phyloP scores from a whole-genome alignment of 805 yeast species.

The Kazachstania psychrophila region DNA sequence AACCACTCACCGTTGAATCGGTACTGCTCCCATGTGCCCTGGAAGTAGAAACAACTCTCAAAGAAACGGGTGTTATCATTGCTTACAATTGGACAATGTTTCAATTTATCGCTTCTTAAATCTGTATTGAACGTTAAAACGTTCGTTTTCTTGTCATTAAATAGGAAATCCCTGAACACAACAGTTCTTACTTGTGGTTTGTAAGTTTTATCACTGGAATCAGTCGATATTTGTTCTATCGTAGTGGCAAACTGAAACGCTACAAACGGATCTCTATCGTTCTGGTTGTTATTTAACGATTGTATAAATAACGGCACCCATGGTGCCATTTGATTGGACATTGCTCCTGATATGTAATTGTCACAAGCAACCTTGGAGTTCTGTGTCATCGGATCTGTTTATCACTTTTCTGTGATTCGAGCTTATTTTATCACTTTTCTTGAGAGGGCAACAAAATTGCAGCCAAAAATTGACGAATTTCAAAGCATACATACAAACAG shows the following conservation, averaged over 20 bases:
- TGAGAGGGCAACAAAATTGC: too few relatives aligned
- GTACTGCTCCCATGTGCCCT: slow-evolving; percentile 53
- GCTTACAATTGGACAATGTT: slow-evolving; percentile 37
- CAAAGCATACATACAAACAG: too few relatives aligned
- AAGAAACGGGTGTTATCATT: slow-evolving; percentile 38
- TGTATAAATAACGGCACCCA: slow-evolving; percentile 64
- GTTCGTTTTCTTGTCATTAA: slow-evolving; percentile 57
- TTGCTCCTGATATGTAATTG: neutral
- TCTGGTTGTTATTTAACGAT: slow-evolving; percentile 39
- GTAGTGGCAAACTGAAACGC: slow-evolving; percentile 60
- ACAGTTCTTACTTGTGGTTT: slow-evolving; percentile 64
- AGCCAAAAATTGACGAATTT: too few relatives aligned
- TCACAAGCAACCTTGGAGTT: too few relatives aligned
- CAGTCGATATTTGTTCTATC: slow-evolving; percentile 17
- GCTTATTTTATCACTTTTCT: too few relatives aligned
- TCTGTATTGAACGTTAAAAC: slow-evolving; percentile 66
- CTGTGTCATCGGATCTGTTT: too few relatives aligned
- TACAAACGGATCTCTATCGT: slow-evolving; percentile 38
- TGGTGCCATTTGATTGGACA: slow-evolving; percentile 47
- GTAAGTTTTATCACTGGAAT: slow-evolving; percentile 37
- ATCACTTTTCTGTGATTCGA: too few relatives aligned
- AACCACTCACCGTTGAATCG: slow-evolving; percentile 62
- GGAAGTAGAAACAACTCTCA: slow-evolving; percentile 74
- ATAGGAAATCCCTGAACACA: slow-evolving; percentile 65
- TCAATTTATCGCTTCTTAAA: slow-evolving; percentile 53